These are phyloP conservation scores for Durusdinium trenchii DNA, from an alignment of 73 alveolate genomes.

Conservation along the genomic window DNA sequence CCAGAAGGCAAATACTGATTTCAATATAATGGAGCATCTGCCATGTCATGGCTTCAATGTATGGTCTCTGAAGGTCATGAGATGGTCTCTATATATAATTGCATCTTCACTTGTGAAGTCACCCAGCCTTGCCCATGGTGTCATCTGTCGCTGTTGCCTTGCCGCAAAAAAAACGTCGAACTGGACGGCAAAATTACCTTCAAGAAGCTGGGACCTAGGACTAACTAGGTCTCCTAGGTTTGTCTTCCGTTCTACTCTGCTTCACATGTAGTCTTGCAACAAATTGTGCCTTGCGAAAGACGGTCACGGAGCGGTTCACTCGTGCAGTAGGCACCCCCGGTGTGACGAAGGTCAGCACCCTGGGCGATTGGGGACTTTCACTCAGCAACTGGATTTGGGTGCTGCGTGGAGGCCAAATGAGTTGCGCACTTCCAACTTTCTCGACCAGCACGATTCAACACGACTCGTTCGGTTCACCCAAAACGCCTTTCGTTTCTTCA, in stretches of 20 bases:
- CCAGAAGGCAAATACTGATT: neutral
- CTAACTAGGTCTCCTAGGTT: too few species aligned
- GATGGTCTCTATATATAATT: neutral
- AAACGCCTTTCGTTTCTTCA: too few species aligned
- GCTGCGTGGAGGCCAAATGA: too few species aligned
- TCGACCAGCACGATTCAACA: too few species aligned
- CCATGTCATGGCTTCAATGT: neutral
- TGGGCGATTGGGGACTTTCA: too few species aligned
- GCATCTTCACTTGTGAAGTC: neutral
- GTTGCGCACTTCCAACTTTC: too few species aligned
- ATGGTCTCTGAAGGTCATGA: neutral
- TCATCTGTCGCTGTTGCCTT: conserved; percentile 65
- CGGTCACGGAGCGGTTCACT: conserved; percentile 42
- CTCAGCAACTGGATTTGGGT: too few species aligned
- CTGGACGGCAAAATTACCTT: neutral
- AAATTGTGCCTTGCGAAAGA: conserved; percentile 18
- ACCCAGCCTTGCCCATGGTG: conserved; percentile 42
- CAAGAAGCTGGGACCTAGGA: too few species aligned
- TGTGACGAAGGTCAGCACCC: conserved; percentile 62
- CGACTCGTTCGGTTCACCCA: too few species aligned
- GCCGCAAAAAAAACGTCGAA: neutral
- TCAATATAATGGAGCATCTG: neutral
- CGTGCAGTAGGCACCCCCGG: conserved; percentile 25
- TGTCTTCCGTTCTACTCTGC: neutral
- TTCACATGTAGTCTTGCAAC: neutral